Percentiles rank a stretch among this genome's conserved stretches.
These are phyloP conservation scores for Fusarium brachygibbosum DNA, from an alignment of 2,329 filamentous ascomycete genomes.

Conservation along the genomic window DNA sequence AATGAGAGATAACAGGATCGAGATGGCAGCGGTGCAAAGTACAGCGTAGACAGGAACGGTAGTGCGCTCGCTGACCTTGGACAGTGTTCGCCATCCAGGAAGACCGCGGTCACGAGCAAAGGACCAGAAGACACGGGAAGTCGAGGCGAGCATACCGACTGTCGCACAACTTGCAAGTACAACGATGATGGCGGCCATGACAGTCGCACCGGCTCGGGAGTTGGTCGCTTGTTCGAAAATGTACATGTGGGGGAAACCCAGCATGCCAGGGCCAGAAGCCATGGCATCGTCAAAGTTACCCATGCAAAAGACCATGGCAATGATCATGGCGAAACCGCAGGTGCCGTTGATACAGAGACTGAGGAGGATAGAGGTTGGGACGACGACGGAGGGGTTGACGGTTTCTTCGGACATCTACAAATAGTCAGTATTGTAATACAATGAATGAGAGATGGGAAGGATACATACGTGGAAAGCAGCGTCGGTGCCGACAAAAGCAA, in stretches of 20 bases:
- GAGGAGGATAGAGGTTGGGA: conserved; percentile 65
- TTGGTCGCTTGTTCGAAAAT: conserved; percentile 67
- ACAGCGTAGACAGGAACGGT: conserved; percentile 51
- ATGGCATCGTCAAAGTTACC: conserved; percentile 61
- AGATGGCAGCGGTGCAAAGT: conserved; percentile 45
- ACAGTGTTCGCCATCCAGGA: conserved; percentile 50
- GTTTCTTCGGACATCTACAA: conserved; percentile 61
- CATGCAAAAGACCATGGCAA: conserved; percentile 68
- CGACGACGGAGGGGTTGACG: conserved; percentile 61
- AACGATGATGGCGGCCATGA: conserved; percentile 64
- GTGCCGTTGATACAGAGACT: conserved; percentile 64
- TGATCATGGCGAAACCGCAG: conserved; percentile 68
- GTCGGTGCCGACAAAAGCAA: conserved; percentile 52
- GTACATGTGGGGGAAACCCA: conserved; percentile 69
- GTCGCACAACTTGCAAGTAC: conserved; percentile 63
- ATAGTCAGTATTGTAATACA: neutral
- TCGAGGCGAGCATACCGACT: conserved; percentile 68
- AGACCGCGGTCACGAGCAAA: conserved; percentile 57
- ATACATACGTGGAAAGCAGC: conserved; percentile 50
- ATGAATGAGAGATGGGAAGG: fast-evolving
- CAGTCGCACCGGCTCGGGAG: conserved; percentile 61
- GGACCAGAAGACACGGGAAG: conserved; percentile 69
- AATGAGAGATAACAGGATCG: conserved; percentile 52
- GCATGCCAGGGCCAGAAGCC: conserved; percentile 57
- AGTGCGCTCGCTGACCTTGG: conserved; percentile 47